Conservation (phyloP, 106 monocot species). For the Acanthochlamys bracteata region DNA sequence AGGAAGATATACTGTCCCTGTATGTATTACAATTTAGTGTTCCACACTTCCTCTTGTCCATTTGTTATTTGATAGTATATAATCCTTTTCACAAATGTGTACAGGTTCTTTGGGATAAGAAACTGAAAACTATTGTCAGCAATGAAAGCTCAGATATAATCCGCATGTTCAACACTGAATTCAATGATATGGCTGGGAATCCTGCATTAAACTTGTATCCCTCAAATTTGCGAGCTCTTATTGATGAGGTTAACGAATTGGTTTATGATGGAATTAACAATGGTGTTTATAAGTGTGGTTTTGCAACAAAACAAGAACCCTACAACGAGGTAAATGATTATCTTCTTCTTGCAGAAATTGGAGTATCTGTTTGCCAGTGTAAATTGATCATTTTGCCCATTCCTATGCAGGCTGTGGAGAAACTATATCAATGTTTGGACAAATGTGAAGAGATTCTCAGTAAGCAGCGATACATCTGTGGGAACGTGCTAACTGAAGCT, state of each 20-base stretch:
- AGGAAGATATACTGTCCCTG: slow-evolving; percentile 93
- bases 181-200: slow-evolving; percentile 83
- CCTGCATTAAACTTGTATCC: slow-evolving; percentile 80
- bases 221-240: slow-evolving; percentile 31
- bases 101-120: slow-evolving; percentile 97
- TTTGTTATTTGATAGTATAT: background rate
- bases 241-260: slow-evolving; percentile 84
- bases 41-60: background rate
- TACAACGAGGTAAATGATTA: slow-evolving; percentile 68
- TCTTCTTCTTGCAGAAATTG: background rate
- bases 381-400: background rate
- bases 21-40: slow-evolving; percentile 21
- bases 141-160: slow-evolving; percentile 94
- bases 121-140: slow-evolving; percentile 79
- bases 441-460: slow-evolving; percentile 80
- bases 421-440: slow-evolving; percentile 63
- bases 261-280: slow-evolving; percentile 88
- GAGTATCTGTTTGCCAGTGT: background rate
- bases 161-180: slow-evolving; percentile 85
- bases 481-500: slow-evolving; percentile 74
- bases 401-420: slow-evolving; percentile 48
- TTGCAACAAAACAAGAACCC: slow-evolving; percentile 83
- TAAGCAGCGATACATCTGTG: slow-evolving; percentile 80
- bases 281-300: slow-evolving; percentile 95
- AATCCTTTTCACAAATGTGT: background rate